phyloP scores from a whole-genome alignment of 305 asterid genomes.

The Plantago rigida region DNA sequence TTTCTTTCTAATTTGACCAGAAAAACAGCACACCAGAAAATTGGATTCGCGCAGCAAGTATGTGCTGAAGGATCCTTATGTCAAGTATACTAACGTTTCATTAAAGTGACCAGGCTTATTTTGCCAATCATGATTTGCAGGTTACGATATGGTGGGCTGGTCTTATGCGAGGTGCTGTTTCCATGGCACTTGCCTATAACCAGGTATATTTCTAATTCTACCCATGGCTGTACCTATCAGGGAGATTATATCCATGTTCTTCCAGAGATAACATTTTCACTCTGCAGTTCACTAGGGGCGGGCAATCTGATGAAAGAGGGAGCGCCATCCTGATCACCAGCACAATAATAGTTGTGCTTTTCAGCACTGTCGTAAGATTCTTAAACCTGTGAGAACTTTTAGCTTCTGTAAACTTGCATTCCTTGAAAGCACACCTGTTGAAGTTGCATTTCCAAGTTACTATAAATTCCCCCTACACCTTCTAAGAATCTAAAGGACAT shows the following conservation, averaged over 20 bases:
- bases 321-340: conserved; percentile 86
- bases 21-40: conserved; percentile 51
- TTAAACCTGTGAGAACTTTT: conserved; percentile 3
- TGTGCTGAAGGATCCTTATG: conserved; percentile 20
- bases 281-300: conserved; percentile 64
- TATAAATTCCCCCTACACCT: no score
- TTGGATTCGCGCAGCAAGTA: conserved; percentile 68
- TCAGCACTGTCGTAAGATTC: conserved; percentile 80
- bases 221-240: conserved; percentile 2
- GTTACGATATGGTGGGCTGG: conserved; percentile 93
- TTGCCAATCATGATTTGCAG: conserved; percentile 32
- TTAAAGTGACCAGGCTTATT: conserved; percentile 13
- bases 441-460: no score
- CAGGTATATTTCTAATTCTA: conserved; percentile 39
- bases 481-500: no score
- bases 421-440: no score
- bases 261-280: conserved; percentile 1
- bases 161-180: conserved; percentile 93
- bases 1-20: conserved; percentile 69
- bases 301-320: conserved; percentile 63
- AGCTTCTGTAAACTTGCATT: not conserved
- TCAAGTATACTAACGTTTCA: conserved; percentile 4
- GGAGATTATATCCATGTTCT: not conserved
- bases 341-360: conserved; percentile 86
- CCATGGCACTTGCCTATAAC: conserved; percentile 94